Evolutionary conservation across 2,329 filamentous ascomycete species (phyloP).

Genomic region (Neonectria neomacrospora): DNA sequence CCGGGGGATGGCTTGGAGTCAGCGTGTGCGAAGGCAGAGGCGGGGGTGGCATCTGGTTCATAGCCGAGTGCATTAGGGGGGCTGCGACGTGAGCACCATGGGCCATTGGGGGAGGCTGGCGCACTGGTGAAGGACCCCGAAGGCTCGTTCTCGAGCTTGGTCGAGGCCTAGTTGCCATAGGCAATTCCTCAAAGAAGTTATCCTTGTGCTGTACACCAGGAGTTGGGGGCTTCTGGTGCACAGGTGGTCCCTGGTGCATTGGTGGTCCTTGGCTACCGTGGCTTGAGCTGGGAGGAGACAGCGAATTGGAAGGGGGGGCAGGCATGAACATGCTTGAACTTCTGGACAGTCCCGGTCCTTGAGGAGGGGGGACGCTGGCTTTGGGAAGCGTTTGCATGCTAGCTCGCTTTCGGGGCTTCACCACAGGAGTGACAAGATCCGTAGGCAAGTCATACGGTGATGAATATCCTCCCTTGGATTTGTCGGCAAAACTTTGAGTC

Average conservation of each 20-base stretch:
- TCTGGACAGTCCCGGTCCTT: slow-evolving; percentile 63
- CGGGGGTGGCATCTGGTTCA: slow-evolving; percentile 37
- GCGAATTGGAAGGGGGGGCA: slow-evolving; percentile 40
- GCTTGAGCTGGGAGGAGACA: slow-evolving; percentile 50
- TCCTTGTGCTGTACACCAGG: slow-evolving; percentile 55
- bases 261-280: slow-evolving; percentile 40
- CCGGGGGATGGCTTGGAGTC: slow-evolving; percentile 27
- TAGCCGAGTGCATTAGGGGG: slow-evolving; percentile 39
- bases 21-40: slow-evolving; percentile 26
- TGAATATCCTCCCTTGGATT: slow-evolving; percentile 89
- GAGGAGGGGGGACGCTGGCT: slow-evolving; percentile 54
- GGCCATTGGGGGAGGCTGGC: slow-evolving; percentile 45
- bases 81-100: slow-evolving; percentile 38
- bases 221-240: slow-evolving; percentile 49
- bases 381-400: slow-evolving; percentile 67
- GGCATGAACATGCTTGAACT: slow-evolving; percentile 68
- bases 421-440: slow-evolving; percentile 68
- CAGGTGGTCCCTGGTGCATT: slow-evolving; percentile 47
- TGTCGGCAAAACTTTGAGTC: slow-evolving; percentile 88
- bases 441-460: slow-evolving; percentile 96
- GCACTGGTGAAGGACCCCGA: slow-evolving; percentile 56
- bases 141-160: slow-evolving; percentile 66
- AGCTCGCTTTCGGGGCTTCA: slow-evolving; percentile 74
- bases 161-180: slow-evolving; percentile 70
- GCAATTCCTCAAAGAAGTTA: slow-evolving; percentile 83